phyloP scores from a whole-genome alignment of 192 early-diverging fungal genomes.

The Umbelopsis sp. region DNA sequence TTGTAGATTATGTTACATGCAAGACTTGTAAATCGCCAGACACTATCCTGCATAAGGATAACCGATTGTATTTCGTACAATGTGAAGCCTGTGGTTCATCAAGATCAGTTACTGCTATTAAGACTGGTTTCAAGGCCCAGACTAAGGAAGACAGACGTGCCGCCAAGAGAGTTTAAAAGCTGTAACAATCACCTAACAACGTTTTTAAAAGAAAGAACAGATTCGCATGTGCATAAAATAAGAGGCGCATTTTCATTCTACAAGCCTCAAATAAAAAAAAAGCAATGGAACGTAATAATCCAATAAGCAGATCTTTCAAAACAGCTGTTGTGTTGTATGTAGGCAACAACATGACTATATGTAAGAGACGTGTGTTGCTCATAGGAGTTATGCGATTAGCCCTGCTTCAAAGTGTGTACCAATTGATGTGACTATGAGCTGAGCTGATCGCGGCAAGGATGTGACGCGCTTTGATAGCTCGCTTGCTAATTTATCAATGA shows the following conservation, averaged over 20 bases:
- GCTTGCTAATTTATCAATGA: too few species aligned
- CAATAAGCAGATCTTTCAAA: too few species aligned
- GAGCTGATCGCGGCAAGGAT: too few species aligned
- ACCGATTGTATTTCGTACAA: conserved; percentile 94
- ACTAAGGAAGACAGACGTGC: conserved; percentile 55
- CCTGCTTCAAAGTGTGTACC: too few species aligned
- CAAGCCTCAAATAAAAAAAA: conserved; percentile 17
- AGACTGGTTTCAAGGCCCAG: conserved; percentile 95
- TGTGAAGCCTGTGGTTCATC: conserved; percentile 96
- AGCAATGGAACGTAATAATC: too few species aligned
- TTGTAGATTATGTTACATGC: conserved; percentile 98
- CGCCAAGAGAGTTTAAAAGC: conserved; percentile 43
- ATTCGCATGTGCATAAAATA: conserved; percentile 16
- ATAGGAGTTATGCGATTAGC: too few species aligned
- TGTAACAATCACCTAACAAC: background rate
- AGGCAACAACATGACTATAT: too few species aligned
- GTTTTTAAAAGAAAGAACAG: conserved; percentile 9
- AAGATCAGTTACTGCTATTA: conserved; percentile 94
- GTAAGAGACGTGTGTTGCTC: too few species aligned
- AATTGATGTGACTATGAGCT: too few species aligned
- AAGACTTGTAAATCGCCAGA: conserved; percentile 98
- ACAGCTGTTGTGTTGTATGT: too few species aligned
- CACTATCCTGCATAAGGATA: conserved; percentile 94
- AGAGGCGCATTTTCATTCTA: conserved; percentile 15
- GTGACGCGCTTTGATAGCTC: too few species aligned